Conservation (phyloP, 495 filamentous ascomycete species). For the Hypoxylon subgilvum region DNA sequence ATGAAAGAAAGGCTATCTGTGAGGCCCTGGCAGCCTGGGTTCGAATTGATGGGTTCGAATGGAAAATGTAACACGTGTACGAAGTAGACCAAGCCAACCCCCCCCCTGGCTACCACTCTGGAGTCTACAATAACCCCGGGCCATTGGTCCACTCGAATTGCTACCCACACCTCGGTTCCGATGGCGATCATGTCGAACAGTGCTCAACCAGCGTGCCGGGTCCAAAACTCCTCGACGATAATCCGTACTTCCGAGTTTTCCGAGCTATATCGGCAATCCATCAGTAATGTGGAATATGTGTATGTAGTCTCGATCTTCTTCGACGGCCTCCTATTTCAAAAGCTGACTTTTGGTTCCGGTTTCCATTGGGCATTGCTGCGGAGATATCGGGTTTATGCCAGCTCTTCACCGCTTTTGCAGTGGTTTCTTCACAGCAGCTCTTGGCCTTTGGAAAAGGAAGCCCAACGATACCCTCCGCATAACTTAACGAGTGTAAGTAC, state of each 20-base stretch:
- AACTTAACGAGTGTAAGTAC: too few relatives aligned
- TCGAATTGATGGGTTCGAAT: too few relatives aligned
- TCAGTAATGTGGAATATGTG: background rate
- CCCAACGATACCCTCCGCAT: background rate
- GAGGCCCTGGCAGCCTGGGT: too few relatives aligned
- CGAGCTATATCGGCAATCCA: background rate
- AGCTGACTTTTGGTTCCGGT: background rate
- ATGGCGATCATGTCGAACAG: slow-evolving; percentile 18
- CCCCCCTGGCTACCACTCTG: background rate
- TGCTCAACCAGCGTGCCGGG: slow-evolving; percentile 11
- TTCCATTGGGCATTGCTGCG: background rate
- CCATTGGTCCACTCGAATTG: slow-evolving; percentile 6
- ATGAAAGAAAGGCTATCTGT: too few relatives aligned
- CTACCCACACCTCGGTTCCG: slow-evolving; percentile 16
- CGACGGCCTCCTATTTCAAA: background rate
- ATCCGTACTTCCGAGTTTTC: slow-evolving; percentile 4
- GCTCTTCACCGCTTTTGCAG: slow-evolving; percentile 1
- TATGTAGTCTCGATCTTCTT: too few relatives aligned
- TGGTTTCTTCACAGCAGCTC: background rate
- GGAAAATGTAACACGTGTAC: slow-evolving; percentile 12
- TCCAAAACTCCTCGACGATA: slow-evolving; percentile 3
- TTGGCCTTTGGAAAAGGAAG: background rate
- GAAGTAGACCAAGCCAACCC: slow-evolving; percentile 1
- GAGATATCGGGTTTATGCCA: background rate
- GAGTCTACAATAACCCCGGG: background rate